Conservation (phyloP, 495 filamentous ascomycete genomes). For the Neurospora africana region DNA sequence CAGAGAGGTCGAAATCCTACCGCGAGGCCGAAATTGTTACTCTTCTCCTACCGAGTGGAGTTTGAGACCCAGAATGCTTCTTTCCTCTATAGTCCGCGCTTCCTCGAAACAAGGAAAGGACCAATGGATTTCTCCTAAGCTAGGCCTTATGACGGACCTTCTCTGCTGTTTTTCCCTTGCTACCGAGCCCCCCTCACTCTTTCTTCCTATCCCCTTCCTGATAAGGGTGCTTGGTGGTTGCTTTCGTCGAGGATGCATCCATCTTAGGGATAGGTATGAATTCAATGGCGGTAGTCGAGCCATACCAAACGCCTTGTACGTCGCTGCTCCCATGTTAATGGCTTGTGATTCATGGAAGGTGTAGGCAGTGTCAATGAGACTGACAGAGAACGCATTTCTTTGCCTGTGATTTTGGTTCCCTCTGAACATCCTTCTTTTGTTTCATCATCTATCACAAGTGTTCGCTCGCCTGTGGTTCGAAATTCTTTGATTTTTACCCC, state of each 20-base stretch:
- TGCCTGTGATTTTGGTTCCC: background rate
- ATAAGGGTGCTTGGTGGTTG: background rate
- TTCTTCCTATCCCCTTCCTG: background rate
- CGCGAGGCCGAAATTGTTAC: too few relatives aligned
- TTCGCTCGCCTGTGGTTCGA: background rate
- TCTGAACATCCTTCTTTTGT: background rate
- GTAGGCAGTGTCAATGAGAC: background rate
- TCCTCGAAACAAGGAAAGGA: too few relatives aligned
- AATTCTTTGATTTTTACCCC: background rate
- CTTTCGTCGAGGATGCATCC: background rate
- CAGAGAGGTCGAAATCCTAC: too few relatives aligned
- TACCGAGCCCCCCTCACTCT: background rate
- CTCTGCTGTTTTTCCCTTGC: too few relatives aligned
- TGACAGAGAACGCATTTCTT: background rate
- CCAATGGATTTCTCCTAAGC: too few relatives aligned
- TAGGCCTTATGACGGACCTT: too few relatives aligned
- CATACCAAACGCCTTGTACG: background rate
- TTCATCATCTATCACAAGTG: background rate
- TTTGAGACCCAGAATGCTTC: too few relatives aligned
- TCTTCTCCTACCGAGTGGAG: too few relatives aligned
- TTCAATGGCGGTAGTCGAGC: background rate
- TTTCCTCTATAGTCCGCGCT: too few relatives aligned
- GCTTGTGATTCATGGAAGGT: background rate
- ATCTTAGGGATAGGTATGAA: too few relatives aligned
- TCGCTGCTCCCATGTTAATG: background rate